Evolutionary conservation across 345 rosid genomes (phyloP).

Genomic region (Carallia brachiata): DNA sequence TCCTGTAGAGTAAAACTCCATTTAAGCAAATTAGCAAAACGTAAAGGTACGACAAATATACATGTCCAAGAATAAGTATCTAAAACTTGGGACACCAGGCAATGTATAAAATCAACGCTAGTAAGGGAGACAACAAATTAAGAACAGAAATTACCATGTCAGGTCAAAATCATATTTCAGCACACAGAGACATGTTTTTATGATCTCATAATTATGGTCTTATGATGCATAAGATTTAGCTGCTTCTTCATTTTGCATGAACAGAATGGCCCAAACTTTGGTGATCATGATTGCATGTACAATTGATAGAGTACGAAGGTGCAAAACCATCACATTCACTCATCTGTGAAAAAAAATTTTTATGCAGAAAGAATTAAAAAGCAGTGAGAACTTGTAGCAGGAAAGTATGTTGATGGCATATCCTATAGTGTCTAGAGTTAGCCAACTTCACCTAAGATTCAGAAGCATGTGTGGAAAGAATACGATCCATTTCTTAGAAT

Average conservation of each 20-base stretch:
- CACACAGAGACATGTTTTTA: conserved; percentile 67
- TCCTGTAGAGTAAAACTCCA: conserved; percentile 40
- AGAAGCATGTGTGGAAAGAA: conserved; percentile 87
- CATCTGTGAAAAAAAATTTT: no score
- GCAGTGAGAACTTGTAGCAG: conserved; percentile 37
- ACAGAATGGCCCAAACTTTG: not conserved
- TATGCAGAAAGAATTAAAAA: not conserved
- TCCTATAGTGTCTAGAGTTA: conserved; percentile 57
- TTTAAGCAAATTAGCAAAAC: not conserved
- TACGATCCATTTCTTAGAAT: conserved; percentile 45
- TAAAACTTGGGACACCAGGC: not conserved
- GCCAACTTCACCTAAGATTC: conserved; percentile 73
- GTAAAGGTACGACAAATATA: not conserved
- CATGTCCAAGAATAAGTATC: no score
- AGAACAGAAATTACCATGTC: conserved; percentile 59
- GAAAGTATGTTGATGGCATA: conserved; percentile 52
- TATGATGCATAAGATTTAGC: conserved; percentile 41
- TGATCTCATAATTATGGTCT: conserved; percentile 57
- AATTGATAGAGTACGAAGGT: not conserved
- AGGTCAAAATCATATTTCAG: conserved; percentile 81
- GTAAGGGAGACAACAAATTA: not conserved
- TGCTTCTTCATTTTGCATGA: conserved; percentile 45
- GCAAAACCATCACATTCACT: conserved; percentile 6
- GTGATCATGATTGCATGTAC: not conserved
- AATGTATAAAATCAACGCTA: not conserved